Conservation (phyloP, 2,329 filamentous ascomycete genomes). For the Mariannaea sp. region DNA sequence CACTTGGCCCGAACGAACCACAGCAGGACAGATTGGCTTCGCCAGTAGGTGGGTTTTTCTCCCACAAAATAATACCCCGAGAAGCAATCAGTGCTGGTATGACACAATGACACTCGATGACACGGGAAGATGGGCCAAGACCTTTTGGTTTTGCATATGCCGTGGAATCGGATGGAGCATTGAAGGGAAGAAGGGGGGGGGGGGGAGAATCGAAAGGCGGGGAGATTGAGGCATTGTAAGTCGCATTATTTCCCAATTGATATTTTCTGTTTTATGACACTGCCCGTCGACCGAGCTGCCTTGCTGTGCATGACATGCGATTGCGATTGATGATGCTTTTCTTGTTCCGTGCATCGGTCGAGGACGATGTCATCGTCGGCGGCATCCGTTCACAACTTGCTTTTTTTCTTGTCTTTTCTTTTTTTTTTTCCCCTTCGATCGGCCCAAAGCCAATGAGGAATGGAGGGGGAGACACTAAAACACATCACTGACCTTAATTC, state of each 20-base stretch:
- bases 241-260: background rate
- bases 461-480: slow-evolving; percentile 7
- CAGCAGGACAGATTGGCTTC: background rate
- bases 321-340: no score
- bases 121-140: no score
- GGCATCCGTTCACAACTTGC: no score
- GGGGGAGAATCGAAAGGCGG: slow-evolving; percentile 1
- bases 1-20: slow-evolving; percentile 11
- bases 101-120: slow-evolving; percentile 6
- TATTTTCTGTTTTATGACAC: slow-evolving; percentile 3
- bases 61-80: no score
- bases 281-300: slow-evolving; percentile 8
- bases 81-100: no score
- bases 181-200: no score
- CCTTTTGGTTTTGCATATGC: no score
- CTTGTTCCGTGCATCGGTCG: slow-evolving; percentile 25
- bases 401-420: no score
- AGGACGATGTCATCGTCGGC: slow-evolving; percentile 38
- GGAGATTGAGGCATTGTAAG: slow-evolving; percentile 10
- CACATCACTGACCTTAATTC: slow-evolving; percentile 6
- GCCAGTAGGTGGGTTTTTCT: slow-evolving; percentile 8
- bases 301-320: no score
- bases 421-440: no score
- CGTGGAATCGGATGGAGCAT: background rate
- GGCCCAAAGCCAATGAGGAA: no score